Percentiles rank a stretch among this genome's conserved stretches.
Evolutionary conservation across 345 rosid genomes (phyloP).

Genomic region (Bruguiera parviflora): DNA sequence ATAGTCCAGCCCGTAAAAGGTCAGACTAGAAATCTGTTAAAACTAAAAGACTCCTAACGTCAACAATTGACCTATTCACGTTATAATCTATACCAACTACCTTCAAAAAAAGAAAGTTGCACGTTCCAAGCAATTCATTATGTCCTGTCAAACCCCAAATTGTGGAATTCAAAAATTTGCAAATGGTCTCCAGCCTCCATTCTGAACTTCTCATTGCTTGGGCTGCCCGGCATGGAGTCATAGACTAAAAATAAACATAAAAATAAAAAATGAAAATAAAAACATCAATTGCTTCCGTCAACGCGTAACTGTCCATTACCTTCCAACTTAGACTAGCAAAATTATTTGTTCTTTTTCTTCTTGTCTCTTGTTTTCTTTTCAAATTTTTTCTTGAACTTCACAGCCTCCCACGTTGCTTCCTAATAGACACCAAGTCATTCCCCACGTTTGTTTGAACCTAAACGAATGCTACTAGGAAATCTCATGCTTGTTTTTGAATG

Average conservation of each 20-base stretch:
- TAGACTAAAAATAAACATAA: too few relatives aligned
- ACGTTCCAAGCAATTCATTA: background rate
- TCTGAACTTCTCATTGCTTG: background rate
- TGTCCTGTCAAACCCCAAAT: background rate
- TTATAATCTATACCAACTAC: background rate
- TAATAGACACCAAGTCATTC: background rate
- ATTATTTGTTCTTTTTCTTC: background rate
- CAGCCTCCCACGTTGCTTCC: conserved; percentile 38
- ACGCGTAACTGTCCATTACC: background rate
- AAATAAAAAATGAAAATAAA: too few relatives aligned
- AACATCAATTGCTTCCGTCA: background rate
- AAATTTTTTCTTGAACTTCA: background rate
- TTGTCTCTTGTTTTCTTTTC: background rate
- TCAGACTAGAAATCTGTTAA: too few relatives aligned
- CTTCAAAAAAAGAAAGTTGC: background rate
- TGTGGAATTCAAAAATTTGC: background rate
- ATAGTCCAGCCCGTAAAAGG: too few relatives aligned
- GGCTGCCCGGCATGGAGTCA: background rate
- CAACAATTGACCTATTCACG: background rate
- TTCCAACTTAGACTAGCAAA: conserved; percentile 35
- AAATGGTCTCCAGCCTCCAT: background rate
- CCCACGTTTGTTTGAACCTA: background rate
- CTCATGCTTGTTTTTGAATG: conserved; percentile 8
- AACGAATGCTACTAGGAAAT: background rate
- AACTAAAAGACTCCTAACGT: too few relatives aligned